These are phyloP conservation scores for Millerozyma miso DNA, from an alignment of 805 yeast genomes.

Conservation along the genomic window DNA sequence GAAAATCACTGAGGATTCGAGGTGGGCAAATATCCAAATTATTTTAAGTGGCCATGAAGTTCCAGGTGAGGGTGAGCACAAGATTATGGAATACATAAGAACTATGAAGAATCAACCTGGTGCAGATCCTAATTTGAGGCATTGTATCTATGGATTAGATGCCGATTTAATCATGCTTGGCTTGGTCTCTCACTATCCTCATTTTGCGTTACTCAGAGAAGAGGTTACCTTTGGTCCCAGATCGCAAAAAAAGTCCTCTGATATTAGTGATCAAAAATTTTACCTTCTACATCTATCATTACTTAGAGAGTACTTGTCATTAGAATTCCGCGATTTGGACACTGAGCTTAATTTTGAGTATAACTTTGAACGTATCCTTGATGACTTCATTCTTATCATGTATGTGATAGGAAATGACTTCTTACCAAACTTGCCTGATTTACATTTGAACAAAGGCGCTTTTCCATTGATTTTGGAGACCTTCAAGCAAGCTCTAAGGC, in stretches of 20 bases:
- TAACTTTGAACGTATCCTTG: constrained; percentile 83
- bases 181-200: constrained; percentile 90
- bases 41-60: constrained; percentile 91
- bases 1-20: constrained; percentile 79
- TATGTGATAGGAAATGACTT: constrained; percentile 97
- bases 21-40: constrained; percentile 77
- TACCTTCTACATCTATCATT: constrained; percentile 79
- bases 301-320: constrained; percentile 83
- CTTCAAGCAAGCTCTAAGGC: constrained; percentile 73
- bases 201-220: constrained; percentile 88
- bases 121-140: constrained; percentile 78
- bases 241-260: constrained; percentile 33
- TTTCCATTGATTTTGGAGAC: constrained; percentile 88
- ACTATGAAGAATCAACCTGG: constrained; percentile 66
- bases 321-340: constrained; percentile 74
- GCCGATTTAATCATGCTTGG: constrained; percentile 96
- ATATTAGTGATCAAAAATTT: constrained; percentile 74
- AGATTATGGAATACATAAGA: constrained; percentile 90
- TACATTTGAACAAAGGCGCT: constrained; percentile 92
- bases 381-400: constrained; percentile 88
- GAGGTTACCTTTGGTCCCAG: constrained; percentile 84
- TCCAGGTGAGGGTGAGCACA: constrained; percentile 99
- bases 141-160: constrained; percentile 92
- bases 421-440: constrained; percentile 92
- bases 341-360: constrained; percentile 63